Conservation (phyloP, 1,284 basidiomycete genomes). For the Cryptococcus maquisensis region DNA sequence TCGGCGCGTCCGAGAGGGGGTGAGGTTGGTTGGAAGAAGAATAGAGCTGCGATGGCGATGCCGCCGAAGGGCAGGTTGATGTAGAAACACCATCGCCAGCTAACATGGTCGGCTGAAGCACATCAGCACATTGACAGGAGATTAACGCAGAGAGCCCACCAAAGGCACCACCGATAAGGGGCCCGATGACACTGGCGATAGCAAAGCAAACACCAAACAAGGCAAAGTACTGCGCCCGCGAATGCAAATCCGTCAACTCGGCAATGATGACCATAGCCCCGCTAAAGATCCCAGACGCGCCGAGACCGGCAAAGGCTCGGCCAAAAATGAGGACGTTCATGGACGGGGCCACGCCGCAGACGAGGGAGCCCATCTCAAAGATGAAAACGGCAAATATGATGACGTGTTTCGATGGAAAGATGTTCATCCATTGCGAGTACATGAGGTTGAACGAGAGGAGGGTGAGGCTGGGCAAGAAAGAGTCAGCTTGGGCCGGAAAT, state of each 20-base stretch:
- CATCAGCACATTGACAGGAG: too few relatives aligned
- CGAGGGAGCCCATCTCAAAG: slow-evolving; percentile 54
- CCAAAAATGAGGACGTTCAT: slow-evolving; percentile 53
- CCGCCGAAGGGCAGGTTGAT: slow-evolving; percentile 50
- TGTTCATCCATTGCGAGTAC: slow-evolving; percentile 46
- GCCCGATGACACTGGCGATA: slow-evolving; percentile 48
- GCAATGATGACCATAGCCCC: slow-evolving; percentile 45
- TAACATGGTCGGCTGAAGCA: slow-evolving; percentile 19
- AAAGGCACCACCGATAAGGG: slow-evolving; percentile 51
- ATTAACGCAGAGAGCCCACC: too few relatives aligned
- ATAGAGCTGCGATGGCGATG: slow-evolving; percentile 30
- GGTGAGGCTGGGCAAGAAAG: slow-evolving; percentile 37
- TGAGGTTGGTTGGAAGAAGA: slow-evolving; percentile 29
- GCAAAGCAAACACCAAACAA: slow-evolving; percentile 44
- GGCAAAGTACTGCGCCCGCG: slow-evolving; percentile 37
- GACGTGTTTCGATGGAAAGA: slow-evolving; percentile 49
- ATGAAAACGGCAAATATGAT: slow-evolving; percentile 50
- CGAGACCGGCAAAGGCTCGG: slow-evolving; percentile 53
- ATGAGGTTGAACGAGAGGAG: slow-evolving; percentile 48
- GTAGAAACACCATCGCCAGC: slow-evolving; percentile 39
- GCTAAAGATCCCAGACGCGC: slow-evolving; percentile 53
- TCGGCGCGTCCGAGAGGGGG: slow-evolving; percentile 40
- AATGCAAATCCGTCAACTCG: slow-evolving; percentile 41
- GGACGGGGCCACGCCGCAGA: slow-evolving; percentile 54
- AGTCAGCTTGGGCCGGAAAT: slow-evolving; percentile 7